These are phyloP conservation scores for Cyclotella choctawhatcheeana DNA, from an alignment of 108 stramenopile genomes.

Conservation along the genomic window DNA sequence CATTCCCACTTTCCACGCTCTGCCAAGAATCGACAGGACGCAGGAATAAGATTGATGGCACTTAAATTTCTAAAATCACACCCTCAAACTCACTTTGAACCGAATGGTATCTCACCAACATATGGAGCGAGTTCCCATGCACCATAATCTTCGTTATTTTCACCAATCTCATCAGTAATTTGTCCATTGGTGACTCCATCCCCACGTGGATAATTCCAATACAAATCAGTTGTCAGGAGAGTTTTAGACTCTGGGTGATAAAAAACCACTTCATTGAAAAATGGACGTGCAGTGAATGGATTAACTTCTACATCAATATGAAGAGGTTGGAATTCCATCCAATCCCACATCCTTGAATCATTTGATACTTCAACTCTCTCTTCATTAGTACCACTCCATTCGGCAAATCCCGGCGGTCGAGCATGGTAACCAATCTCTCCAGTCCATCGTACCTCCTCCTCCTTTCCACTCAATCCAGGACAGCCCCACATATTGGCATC, in stretches of 20 bases:
- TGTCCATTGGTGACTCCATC: slow-evolving; percentile 74
- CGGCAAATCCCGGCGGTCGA: slow-evolving; percentile 46
- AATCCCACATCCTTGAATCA: slow-evolving; percentile 61
- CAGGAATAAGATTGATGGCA: background rate
- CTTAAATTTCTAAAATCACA: background rate
- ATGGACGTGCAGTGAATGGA: slow-evolving; percentile 82
- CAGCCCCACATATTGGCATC: slow-evolving; percentile 82
- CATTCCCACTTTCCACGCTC: slow-evolving; percentile 79
- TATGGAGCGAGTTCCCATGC: slow-evolving; percentile 77
- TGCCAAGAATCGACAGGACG: background rate
- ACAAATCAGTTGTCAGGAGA: slow-evolving; percentile 81
- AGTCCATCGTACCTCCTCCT: slow-evolving; percentile 62
- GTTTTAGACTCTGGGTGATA: slow-evolving; percentile 73
- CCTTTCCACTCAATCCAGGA: slow-evolving; percentile 69
- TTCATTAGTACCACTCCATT: background rate
- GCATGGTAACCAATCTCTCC: slow-evolving; percentile 68
- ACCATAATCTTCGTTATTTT: slow-evolving; percentile 50
- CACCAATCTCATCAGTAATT: slow-evolving; percentile 17
- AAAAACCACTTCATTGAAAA: slow-evolving; percentile 89
- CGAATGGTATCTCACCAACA: slow-evolving; percentile 69
- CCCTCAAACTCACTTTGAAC: slow-evolving; percentile 38
- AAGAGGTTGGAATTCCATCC: slow-evolving; percentile 62
- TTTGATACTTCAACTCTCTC: background rate
- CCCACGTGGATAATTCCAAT: slow-evolving; percentile 85
- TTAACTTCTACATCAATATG: slow-evolving; percentile 81